Percentiles rank a stretch among this genome's conserved stretches.
Evolutionary conservation across 2,329 filamentous ascomycete genomes (phyloP).

Genomic region (Neofusicoccum laricinum): DNA sequence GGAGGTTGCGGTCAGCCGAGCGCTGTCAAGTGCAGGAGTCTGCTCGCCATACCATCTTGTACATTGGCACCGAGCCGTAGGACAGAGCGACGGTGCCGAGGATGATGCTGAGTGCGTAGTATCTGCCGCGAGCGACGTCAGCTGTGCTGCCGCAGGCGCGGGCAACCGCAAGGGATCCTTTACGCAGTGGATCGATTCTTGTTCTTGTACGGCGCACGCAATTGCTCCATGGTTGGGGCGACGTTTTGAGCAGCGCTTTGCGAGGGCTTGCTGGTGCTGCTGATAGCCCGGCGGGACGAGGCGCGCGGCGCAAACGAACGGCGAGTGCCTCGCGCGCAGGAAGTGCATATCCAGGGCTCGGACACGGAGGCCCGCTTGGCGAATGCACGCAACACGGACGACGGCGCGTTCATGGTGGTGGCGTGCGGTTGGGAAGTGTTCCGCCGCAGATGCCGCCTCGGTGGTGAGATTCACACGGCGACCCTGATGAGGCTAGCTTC

Average conservation of each 20-base stretch:
- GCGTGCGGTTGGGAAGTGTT: neutral
- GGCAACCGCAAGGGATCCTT: conserved; percentile 19
- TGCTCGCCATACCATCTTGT: conserved; percentile 68
- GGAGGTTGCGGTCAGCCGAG: neutral
- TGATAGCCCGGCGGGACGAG: conserved; percentile 29
- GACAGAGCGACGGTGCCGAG: conserved; percentile 76
- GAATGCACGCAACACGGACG: conserved; percentile 2
- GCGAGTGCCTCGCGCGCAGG: conserved; percentile 31
- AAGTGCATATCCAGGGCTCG: conserved; percentile 36
- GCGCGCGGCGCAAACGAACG: conserved; percentile 20
- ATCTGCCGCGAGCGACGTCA: conserved; percentile 43
- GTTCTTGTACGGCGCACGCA: conserved; percentile 61
- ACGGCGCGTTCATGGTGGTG: conserved; percentile 10
- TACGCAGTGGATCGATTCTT: conserved; percentile 69
- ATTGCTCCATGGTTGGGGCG: conserved; percentile 60
- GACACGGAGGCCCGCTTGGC: conserved; percentile 14
- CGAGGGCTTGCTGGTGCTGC: conserved; percentile 27
- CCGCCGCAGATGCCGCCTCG: neutral
- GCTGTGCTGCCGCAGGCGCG: neutral
- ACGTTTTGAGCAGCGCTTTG: conserved; percentile 25
- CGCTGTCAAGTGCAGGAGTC: neutral
- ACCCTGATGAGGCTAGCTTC: neutral
- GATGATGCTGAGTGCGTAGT: conserved; percentile 74
- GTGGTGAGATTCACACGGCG: conserved; percentile 8
- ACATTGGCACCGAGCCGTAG: conserved; percentile 80